Base-by-base conservation (phyloP, 2,329 filamentous ascomycete genomes). In the Podosphaera fusca region DNA sequence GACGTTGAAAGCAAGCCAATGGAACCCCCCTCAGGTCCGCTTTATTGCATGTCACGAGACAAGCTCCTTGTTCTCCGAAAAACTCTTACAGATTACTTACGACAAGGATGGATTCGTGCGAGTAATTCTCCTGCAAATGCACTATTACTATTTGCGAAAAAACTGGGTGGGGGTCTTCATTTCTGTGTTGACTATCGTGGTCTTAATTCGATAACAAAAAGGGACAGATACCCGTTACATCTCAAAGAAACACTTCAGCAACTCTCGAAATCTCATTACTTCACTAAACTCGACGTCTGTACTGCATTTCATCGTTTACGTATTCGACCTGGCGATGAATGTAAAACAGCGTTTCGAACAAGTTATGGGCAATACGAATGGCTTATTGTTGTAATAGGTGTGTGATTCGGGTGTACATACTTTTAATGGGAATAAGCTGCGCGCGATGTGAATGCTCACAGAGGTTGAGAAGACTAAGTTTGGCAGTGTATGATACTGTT, bases 271-370 rank as follows among this genome's bases (percentile, higher is more conserved):
- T 40, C 55, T 14, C 29, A 49, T 14, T 47, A 35, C 30, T 35
- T 56, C 30, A 50, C n/a, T 50, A 30, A 30, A 50, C n/a, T 50
- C 12, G 46, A 50, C 46, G 46, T 50, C 12, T 50, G 46, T 50
- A 50, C 46, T 50, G 46, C n/a, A 30, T 50, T 50, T 30, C 46
- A 50, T 50, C 31, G 46, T 21, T 12, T 50, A 33, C 7, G 12
- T 50, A 50, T 50, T 50, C 46, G 46, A 50, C 46, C 46, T 50
- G n/a, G 46, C 21, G 46, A 50, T 50, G 46, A 50, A 50, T 50
- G n/a, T 14, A 50, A 50, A 8, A 50, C 46, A 30, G 3, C 46
- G n/a, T 50, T 50, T 33, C 7, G 46, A 33, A 50, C 46, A 50
- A 50, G 46, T 4, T 50, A 50, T 50, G 46, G 46, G n/a, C 3